Conservation (phyloP, 768 basidiomycete genomes). For the Lentinula detonsa region DNA sequence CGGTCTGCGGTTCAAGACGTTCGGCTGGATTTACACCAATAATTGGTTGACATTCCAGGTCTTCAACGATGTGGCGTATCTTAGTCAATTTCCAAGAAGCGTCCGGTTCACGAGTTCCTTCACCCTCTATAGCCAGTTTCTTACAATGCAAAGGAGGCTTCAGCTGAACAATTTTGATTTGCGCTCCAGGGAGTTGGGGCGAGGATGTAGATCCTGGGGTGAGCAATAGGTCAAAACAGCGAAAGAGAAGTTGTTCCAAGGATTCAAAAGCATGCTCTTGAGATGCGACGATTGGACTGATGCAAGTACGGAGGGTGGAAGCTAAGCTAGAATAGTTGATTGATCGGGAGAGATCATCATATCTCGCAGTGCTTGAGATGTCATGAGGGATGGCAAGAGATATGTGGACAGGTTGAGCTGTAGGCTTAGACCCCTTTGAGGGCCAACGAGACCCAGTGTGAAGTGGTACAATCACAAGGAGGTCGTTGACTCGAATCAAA, state of each 20-base stretch:
- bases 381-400: constrained; percentile 46
- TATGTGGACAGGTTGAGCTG: constrained; percentile 48
- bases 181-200: constrained; percentile 21
- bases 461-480: constrained; percentile 36
- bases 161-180: constrained; percentile 39
- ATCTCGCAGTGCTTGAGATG: constrained; percentile 38
- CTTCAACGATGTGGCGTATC: constrained; percentile 22
- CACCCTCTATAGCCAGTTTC: constrained; percentile 33
- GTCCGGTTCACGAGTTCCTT: constrained; percentile 16
- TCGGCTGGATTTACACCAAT: constrained; percentile 69
- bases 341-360: constrained; percentile 51
- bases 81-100: constrained; percentile 15
- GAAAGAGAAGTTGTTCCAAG: constrained; percentile 40
- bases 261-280: constrained; percentile 24
- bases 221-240: constrained; percentile 34
- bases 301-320: constrained; percentile 21
- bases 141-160: constrained; percentile 48
- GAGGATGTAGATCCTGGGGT: constrained; percentile 23
- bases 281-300: constrained; percentile 12
- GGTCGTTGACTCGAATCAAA: constrained; percentile 41
- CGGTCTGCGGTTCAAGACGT: constrained; percentile 54
- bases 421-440: constrained; percentile 20
- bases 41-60: constrained; percentile 46
- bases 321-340: constrained; percentile 59
- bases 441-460: constrained; percentile 41